These are phyloP conservation scores for Ceratocystiopsis minuta DNA, from an alignment of 2,329 filamentous ascomycete species.

Conservation along the genomic window DNA sequence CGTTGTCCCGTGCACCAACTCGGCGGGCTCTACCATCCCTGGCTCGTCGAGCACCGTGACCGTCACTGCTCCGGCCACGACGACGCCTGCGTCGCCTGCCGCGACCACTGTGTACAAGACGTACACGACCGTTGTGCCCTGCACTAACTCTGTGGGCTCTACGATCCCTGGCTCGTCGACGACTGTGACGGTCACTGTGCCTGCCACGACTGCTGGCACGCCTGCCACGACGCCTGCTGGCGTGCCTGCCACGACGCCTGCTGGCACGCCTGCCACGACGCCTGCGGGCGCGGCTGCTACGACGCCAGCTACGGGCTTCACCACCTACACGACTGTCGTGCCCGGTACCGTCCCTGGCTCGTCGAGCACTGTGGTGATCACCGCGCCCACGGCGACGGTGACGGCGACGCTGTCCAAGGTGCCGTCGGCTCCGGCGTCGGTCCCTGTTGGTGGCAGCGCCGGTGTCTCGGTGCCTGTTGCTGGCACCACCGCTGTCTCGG, in stretches of 20 bases:
- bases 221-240: conserved; percentile 29
- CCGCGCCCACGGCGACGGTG: no score
- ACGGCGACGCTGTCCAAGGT: no score
- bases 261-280: conserved; percentile 15
- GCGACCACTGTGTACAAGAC: conserved; percentile 30
- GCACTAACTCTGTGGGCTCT: conserved; percentile 25
- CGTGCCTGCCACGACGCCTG: no score
- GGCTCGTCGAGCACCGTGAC: conserved; percentile 24
- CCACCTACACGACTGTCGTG: conserved; percentile 32
- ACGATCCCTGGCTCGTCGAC: conserved; percentile 32
- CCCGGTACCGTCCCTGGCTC: conserved; percentile 33
- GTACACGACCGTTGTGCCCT: conserved; percentile 33
- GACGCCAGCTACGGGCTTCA: conserved; percentile 17
- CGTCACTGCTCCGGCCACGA: no score
- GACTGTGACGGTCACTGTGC: conserved; percentile 17
- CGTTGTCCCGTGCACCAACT: conserved; percentile 30
- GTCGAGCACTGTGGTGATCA: conserved; percentile 17
- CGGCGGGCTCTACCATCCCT: conserved; percentile 26
- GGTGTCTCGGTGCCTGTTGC: no score
- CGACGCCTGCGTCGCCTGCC: conserved; percentile 17
- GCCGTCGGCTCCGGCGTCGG: no score
- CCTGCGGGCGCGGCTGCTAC: conserved; percentile 15
- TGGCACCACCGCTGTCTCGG: no score
- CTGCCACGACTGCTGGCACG: no score
- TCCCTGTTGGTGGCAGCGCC: no score